These are phyloP conservation scores for Botrytis cinerea DNA, from an alignment of 2,329 filamentous ascomycete species.

Conservation along the genomic window DNA sequence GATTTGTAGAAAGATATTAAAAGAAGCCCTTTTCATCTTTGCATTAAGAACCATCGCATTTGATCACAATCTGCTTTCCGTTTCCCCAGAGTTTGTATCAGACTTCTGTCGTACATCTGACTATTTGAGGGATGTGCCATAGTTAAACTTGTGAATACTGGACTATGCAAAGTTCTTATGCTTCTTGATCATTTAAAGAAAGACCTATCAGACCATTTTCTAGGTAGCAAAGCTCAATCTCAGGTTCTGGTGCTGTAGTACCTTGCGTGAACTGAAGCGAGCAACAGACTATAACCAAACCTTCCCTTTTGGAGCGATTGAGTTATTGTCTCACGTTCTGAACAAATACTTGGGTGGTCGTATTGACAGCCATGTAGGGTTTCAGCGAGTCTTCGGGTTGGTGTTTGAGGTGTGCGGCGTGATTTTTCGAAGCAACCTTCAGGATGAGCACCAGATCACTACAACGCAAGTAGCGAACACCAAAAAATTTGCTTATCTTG, in stretches of 20 bases:
- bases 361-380: not conserved
- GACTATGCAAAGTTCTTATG: not conserved
- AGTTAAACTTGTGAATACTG: not conserved
- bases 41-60: not conserved
- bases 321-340: no score
- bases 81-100: not conserved
- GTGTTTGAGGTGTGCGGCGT: constrained; percentile 9
- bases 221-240: not conserved
- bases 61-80: not conserved
- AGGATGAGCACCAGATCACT: not conserved
- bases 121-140: not conserved
- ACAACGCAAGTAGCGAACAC: not conserved
- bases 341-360: not conserved
- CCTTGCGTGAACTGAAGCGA: not conserved
- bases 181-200: not conserved
- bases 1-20: not conserved
- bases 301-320: not conserved
- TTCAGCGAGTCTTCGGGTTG: not conserved
- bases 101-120: not conserved
- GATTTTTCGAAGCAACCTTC: not conserved
- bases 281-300: not conserved
- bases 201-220: not conserved
- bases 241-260: no score
- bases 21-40: not conserved
- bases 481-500: not conserved